Evolutionary conservation across 495 filamentous ascomycete genomes (phyloP).

Genomic region (Cairneyella variabilis): DNA sequence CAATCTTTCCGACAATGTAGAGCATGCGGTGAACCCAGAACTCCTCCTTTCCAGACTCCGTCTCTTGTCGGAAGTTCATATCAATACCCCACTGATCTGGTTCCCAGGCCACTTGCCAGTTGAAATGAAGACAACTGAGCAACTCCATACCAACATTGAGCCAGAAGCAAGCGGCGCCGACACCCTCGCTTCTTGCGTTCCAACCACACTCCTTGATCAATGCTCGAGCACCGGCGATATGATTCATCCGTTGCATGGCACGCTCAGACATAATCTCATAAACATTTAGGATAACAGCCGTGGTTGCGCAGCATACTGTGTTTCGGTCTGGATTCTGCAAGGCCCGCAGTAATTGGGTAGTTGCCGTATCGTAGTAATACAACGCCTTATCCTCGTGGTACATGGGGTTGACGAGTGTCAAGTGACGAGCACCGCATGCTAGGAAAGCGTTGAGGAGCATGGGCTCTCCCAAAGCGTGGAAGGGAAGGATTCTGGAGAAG

Average conservation of each 20-base stretch:
- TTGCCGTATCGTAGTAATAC: slow-evolving; percentile 80
- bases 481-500: slow-evolving; percentile 80
- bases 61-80: slow-evolving; percentile 43
- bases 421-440: slow-evolving; percentile 83
- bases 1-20: slow-evolving; percentile 85
- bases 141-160: slow-evolving; percentile 88
- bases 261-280: slow-evolving; percentile 88
- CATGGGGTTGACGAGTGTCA: slow-evolving; percentile 64
- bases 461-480: slow-evolving; percentile 74
- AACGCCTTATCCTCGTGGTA: slow-evolving; percentile 74
- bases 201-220: slow-evolving; percentile 90
- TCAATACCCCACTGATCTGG: slow-evolving; percentile 91
- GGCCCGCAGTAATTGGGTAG: slow-evolving; percentile 63
- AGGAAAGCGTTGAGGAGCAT: slow-evolving; percentile 91
- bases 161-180: slow-evolving; percentile 93
- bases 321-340: slow-evolving; percentile 81
- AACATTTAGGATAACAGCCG: slow-evolving; percentile 83
- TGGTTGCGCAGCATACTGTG: slow-evolving; percentile 81
- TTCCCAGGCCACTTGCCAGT: slow-evolving; percentile 86
- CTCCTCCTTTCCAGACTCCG: slow-evolving; percentile 59
- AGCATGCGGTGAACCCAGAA: slow-evolving; percentile 89
- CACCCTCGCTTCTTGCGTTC: slow-evolving; percentile 73
- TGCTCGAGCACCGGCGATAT: slow-evolving; percentile 81
- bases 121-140: slow-evolving; percentile 79
- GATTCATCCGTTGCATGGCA: slow-evolving; percentile 73